A percentile compares a stretch with the other conserved stretches of the same genome.
phyloP scores from a whole-genome alignment of 2,329 filamentous ascomycete species.

The Allantophomopsis cytisporea region DNA sequence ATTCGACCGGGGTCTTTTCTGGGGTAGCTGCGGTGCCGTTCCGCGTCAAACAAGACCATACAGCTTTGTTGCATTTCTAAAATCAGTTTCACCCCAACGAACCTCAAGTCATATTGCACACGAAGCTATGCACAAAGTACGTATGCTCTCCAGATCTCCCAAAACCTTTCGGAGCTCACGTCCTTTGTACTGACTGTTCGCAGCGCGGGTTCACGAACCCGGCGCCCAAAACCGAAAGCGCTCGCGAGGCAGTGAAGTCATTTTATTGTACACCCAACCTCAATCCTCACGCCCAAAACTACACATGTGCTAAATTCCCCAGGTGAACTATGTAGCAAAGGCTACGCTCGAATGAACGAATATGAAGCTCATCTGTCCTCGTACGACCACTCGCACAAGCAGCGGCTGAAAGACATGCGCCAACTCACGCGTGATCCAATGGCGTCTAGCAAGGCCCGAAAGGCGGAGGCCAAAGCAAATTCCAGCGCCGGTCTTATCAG shows the following conservation, averaged over 20 bases:
- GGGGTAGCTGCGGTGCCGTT: no score
- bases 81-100: no score
- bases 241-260: slow-evolving; percentile 63
- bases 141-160: not conserved
- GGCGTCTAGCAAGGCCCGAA: slow-evolving; percentile 49
- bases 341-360: slow-evolving; percentile 89
- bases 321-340: slow-evolving; percentile 77
- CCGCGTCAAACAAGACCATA: no score
- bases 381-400: slow-evolving; percentile 93
- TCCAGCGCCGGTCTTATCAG: slow-evolving; percentile 44
- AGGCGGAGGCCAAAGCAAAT: slow-evolving; percentile 57
- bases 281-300: not conserved
- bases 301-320: slow-evolving; percentile 4
- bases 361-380: slow-evolving; percentile 89
- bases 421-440: slow-evolving; percentile 63
- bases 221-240: slow-evolving; percentile 39
- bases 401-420: slow-evolving; percentile 80
- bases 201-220: slow-evolving; percentile 32
- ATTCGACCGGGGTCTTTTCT: not conserved
- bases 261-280: slow-evolving; percentile 49
- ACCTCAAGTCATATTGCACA: no score
- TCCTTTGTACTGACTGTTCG: not conserved
- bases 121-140: no score
- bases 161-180: not conserved
- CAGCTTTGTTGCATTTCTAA: no score